Evolutionary conservation across 257 asterid genomes (phyloP).

Genomic region (Solanum etuberosum): DNA sequence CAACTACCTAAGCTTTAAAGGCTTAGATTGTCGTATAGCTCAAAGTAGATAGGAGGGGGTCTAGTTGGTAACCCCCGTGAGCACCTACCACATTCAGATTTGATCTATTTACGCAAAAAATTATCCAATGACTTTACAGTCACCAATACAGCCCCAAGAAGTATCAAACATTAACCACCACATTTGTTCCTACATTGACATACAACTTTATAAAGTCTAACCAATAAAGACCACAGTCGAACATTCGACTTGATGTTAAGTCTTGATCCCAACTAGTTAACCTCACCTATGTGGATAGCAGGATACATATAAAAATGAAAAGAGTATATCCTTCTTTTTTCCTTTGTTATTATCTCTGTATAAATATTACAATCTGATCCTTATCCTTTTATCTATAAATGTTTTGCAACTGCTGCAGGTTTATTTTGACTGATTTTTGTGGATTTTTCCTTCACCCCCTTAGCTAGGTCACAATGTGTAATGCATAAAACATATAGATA

Average conservation of each 20-base stretch:
- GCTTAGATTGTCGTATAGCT: neutral
- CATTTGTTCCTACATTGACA: neutral
- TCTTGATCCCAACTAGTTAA: neutral
- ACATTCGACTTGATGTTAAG: neutral
- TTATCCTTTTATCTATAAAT: neutral
- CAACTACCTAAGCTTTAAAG: neutral
- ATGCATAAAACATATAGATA: neutral
- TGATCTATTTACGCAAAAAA: neutral
- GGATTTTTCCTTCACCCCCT: neutral
- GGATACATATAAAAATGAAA: neutral
- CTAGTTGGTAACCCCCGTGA: neutral
- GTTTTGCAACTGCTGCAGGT: neutral
- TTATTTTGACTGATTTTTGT: neutral
- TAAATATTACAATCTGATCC: neutral
- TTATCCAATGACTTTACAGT: neutral
- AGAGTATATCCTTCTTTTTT: too few relatives aligned
- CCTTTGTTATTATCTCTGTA: too few relatives aligned
- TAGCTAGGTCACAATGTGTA: neutral
- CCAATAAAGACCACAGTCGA: neutral
- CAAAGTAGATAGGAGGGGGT: neutral
- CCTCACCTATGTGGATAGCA: neutral
- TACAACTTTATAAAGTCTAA: neutral
- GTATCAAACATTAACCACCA: neutral
- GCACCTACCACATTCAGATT: neutral
- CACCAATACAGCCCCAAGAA: neutral